These are phyloP conservation scores for Casaregolazyma suthepensis DNA, from an alignment of 1,139 yeast species.

Conservation along the genomic window DNA sequence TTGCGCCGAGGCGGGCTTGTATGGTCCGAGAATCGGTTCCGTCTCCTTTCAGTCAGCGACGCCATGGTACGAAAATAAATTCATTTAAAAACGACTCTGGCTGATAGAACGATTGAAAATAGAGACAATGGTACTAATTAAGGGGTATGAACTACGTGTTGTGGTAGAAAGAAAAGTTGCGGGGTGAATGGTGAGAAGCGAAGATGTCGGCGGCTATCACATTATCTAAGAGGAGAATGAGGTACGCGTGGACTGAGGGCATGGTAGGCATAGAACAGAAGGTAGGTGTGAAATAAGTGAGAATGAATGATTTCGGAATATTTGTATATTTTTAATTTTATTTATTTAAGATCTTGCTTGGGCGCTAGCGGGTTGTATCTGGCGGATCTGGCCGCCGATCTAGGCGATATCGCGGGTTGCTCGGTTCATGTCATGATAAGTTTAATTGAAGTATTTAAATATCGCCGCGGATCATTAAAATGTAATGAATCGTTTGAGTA, in stretches of 20 bases:
- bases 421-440: too few relatives aligned
- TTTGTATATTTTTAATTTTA: too few relatives aligned
- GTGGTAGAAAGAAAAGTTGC: neutral
- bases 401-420: neutral
- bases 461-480: neutral
- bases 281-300: too few relatives aligned
- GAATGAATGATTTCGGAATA: too few relatives aligned
- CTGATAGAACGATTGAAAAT: neutral
- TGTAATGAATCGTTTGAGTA: neutral
- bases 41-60: neutral
- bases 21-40: neutral
- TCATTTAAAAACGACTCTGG: neutral
- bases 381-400: too few relatives aligned
- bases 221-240: neutral
- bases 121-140: neutral
- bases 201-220: neutral
- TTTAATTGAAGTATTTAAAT: too few relatives aligned
- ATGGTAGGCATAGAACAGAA: too few relatives aligned
- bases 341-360: too few relatives aligned
- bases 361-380: too few relatives aligned
- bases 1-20: neutral
- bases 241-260: too few relatives aligned
- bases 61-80: neutral
- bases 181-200: neutral
- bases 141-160: neutral